Evolutionary conservation across 345 rosid species (phyloP), one percentile per base, ranked within the genome.

Genomic region (Salix udensis): DNA sequence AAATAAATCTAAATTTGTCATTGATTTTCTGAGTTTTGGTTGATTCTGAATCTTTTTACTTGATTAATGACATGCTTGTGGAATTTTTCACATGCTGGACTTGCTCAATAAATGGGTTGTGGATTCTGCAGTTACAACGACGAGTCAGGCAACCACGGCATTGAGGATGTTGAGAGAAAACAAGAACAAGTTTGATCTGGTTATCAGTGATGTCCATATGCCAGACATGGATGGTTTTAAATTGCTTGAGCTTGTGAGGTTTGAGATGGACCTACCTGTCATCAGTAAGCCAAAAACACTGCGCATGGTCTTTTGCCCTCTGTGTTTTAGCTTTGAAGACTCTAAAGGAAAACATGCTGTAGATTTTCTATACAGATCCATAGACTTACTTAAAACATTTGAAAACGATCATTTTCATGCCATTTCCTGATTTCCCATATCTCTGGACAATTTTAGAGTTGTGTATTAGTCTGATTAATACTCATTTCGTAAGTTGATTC

Each of bases 191-290:
- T 92, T 87, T 81, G 97, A 92, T 80, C 78, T 91, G 65, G 90
- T 92, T 76, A 89, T 92, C 75, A 89, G 92, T 19, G 97, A 92
- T 84, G 92, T 91, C 6, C 88, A 91, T 76, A 91, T 89, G 96
- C 94, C 96, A 8, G 92, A 89, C 26, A 24, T 24, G 26, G 26
- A 24, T 24, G 26, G 26, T 24, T 24, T 24, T 1, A 24, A 24
- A 24, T 1, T 24, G 26, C 26, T 24, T 24, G 26, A 24, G 26
- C 26, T 24, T 1, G 26, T 24, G 26, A 1, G 26, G 26, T 1
- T 24, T 24, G 26, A 24, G 26, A 24, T 24, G 26, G 26, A 24
- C 1, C 26, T 24, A 24, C 96, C 96, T 40, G 94, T 89, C 79
- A 91, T 92, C 78, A 87, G 97, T 92, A 84, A 83, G 88, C 66